Evolutionary conservation across 495 filamentous ascomycete species (phyloP).

Genomic region (Neurospora discreta): DNA sequence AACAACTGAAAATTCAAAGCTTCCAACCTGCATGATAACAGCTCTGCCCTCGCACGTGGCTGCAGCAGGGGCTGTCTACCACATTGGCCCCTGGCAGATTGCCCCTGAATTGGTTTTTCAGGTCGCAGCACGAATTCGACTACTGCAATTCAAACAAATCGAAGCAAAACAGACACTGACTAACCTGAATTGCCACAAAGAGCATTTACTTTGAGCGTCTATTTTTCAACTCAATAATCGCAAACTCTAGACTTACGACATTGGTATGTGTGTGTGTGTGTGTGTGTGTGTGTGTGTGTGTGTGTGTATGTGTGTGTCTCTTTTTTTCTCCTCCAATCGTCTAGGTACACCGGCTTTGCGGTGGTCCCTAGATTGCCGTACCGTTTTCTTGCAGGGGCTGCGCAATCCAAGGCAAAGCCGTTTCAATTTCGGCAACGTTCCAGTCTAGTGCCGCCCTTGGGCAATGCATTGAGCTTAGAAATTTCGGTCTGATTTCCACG

Average conservation of each 20-base stretch:
- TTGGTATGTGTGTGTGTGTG: slow-evolving; percentile 4
- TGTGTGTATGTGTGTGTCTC: not conserved
- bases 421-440: slow-evolving; percentile 34
- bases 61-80: not conserved
- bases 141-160: not conserved
- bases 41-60: not conserved
- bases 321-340: not conserved
- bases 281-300: not conserved
- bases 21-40: not conserved
- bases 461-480: slow-evolving; percentile 24
- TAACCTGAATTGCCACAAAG: not conserved
- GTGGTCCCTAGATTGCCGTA: not conserved
- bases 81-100: not conserved
- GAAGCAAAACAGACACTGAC: not conserved
- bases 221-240: not conserved
- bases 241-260: not conserved
- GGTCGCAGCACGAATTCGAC: not conserved
- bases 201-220: not conserved
- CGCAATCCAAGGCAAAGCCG: slow-evolving; percentile 17
- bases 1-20: not conserved
- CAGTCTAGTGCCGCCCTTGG: slow-evolving; percentile 27
- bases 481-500: slow-evolving; percentile 14
- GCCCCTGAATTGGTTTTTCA: not conserved
- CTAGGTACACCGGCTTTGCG: slow-evolving; percentile 7
- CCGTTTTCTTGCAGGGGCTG: not conserved